phyloP scores from a whole-genome alignment of 208 protist species.

The Trypanosoma rangeli region DNA sequence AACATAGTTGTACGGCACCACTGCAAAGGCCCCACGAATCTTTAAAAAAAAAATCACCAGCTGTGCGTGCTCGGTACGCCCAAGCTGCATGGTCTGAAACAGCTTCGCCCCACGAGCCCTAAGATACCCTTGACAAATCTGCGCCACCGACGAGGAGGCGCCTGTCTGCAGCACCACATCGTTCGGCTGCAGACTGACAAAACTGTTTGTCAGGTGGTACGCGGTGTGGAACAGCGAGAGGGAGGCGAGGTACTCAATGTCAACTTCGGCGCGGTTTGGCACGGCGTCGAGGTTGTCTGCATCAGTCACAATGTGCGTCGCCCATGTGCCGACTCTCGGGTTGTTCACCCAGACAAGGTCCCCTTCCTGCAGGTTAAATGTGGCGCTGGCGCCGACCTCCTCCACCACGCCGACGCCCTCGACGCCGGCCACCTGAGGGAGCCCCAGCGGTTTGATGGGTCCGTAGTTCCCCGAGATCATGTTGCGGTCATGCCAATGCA shows the following conservation, averaged over 20 bases:
- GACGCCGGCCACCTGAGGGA: slow-evolving; percentile 49
- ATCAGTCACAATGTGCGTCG: slow-evolving; percentile 87
- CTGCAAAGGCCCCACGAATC: slow-evolving; percentile 76
- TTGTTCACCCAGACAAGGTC: slow-evolving; percentile 95
- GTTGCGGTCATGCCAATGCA: slow-evolving; percentile 97
- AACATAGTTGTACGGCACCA: slow-evolving; percentile 88
- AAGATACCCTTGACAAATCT: slow-evolving; percentile 89
- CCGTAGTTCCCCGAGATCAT: slow-evolving; percentile 91
- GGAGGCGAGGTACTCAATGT: slow-evolving; percentile 93
- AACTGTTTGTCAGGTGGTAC: slow-evolving; percentile 94
- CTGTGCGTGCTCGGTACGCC: slow-evolving; percentile 85
- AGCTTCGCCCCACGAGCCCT: slow-evolving; percentile 86
- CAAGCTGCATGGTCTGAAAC: slow-evolving; percentile 90
- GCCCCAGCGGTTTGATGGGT: slow-evolving; percentile 28
- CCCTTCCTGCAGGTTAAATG: slow-evolving; percentile 70
- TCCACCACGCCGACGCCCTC: slow-evolving; percentile 96
- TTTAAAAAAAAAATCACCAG: slow-evolving; percentile 85
- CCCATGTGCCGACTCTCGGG: slow-evolving; percentile 88
- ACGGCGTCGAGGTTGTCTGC: slow-evolving; percentile 86
- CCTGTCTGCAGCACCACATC: slow-evolving; percentile 88
- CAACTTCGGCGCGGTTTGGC: slow-evolving; percentile 84
- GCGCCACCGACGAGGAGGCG: slow-evolving; percentile 79
- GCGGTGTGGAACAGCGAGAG: slow-evolving; percentile 97
- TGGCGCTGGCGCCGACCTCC: slow-evolving; percentile 85
- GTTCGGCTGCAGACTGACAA: slow-evolving; percentile 91